Conservation (phyloP, 805 yeast species). For the Metschnikowia anglica region DNA sequence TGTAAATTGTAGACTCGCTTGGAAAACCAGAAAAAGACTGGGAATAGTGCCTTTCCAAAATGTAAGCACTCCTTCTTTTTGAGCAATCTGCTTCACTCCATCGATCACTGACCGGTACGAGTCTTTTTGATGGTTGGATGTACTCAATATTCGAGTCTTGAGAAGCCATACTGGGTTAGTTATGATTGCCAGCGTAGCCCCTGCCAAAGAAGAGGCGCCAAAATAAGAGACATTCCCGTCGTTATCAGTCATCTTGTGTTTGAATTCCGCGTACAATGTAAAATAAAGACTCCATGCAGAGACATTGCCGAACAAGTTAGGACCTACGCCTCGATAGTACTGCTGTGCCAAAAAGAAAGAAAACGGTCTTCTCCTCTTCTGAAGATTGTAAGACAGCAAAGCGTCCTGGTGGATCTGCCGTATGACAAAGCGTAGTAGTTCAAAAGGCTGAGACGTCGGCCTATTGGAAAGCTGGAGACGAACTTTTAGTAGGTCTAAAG, state of each 20-base stretch:
- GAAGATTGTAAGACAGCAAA: slow-evolving; percentile 9
- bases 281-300: slow-evolving; percentile 90
- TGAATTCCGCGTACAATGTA: slow-evolving; percentile 65
- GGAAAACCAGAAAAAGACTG: slow-evolving; percentile 77
- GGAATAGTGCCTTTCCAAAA: slow-evolving; percentile 77
- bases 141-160: slow-evolving; percentile 82
- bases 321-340: slow-evolving; percentile 72
- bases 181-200: slow-evolving; percentile 65
- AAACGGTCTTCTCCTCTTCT: slow-evolving; percentile 3
- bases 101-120: slow-evolving; percentile 59
- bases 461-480: slow-evolving; percentile 63
- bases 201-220: slow-evolving; percentile 53
- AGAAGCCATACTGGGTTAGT: slow-evolving; percentile 97
- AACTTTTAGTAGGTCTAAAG: slow-evolving; percentile 81
- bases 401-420: slow-evolving; percentile 25
- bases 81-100: slow-evolving; percentile 51
- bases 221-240: slow-evolving; percentile 31
- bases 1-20: slow-evolving; percentile 86
- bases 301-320: slow-evolving; percentile 81
- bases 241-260: slow-evolving; percentile 25
- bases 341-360: slow-evolving; percentile 14
- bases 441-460: slow-evolving; percentile 20
- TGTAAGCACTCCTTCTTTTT: slow-evolving; percentile 56
- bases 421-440: slow-evolving; percentile 22
- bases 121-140: slow-evolving; percentile 40